A percentile compares a stretch with the other conserved stretches of the same genome.
Evolutionary conservation across 495 filamentous ascomycete species (phyloP).

Genomic region (Aspergillus heteromorphus): DNA sequence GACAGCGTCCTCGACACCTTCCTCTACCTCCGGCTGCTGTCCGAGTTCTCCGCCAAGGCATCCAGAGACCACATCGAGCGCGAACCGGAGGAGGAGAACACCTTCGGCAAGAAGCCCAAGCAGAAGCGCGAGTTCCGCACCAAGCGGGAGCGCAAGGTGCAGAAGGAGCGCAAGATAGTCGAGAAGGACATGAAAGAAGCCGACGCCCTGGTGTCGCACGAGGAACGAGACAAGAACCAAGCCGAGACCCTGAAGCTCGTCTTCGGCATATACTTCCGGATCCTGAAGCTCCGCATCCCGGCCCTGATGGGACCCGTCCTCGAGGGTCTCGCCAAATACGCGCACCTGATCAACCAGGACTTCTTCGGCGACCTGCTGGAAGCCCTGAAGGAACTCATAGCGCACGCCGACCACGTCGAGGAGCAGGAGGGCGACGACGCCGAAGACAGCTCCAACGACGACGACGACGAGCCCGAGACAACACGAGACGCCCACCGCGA

Average conservation of each 20-base stretch:
- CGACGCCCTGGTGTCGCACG: constrained; percentile 82
- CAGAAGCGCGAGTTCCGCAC: constrained; percentile 70
- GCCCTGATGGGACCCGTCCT: constrained; percentile 89
- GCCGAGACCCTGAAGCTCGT: constrained; percentile 92
- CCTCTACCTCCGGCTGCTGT: constrained; percentile 79
- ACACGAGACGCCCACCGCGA: constrained; percentile 70
- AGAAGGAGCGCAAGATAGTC: constrained; percentile 76
- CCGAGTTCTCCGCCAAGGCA: constrained; percentile 77
- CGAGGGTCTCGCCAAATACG: constrained; percentile 86
- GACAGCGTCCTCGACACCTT: constrained; percentile 88
- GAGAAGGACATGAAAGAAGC: constrained; percentile 93
- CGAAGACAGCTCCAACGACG: constrained; percentile 42
- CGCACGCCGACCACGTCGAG: constrained; percentile 52
- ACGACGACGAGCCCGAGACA: constrained; percentile 26
- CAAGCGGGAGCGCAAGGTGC: constrained; percentile 65
- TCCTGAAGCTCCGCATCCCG: constrained; percentile 70
- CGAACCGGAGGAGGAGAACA: constrained; percentile 34
- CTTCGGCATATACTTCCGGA: constrained; percentile 90
- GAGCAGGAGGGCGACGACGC: constrained; percentile 41
- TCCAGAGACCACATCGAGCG: constrained; percentile 70
- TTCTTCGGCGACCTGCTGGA: constrained; percentile 97
- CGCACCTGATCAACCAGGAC: constrained; percentile 94
- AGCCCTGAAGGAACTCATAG: constrained; percentile 85
- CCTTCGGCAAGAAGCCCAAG: constrained; percentile 59
- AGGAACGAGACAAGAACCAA: constrained; percentile 88